A percentile compares a stretch with the other conserved stretches of the same genome.
phyloP scores from a whole-genome alignment of 2,329 filamentous ascomycete genomes.

The Rhinocladiella similis region DNA sequence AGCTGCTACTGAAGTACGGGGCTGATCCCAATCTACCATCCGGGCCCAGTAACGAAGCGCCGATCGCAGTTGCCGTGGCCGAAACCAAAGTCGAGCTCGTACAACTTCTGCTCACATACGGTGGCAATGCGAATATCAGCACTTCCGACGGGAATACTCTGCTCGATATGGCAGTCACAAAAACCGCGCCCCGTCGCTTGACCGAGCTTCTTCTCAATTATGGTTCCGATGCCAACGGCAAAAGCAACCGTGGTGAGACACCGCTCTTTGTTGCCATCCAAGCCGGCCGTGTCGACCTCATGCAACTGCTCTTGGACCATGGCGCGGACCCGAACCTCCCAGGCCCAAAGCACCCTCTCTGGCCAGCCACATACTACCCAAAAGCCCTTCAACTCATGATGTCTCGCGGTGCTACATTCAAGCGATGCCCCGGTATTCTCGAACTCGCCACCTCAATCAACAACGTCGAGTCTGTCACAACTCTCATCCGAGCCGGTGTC shows the following conservation, averaged over 20 bases:
- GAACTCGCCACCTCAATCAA: conserved; percentile 65
- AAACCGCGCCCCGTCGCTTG: conserved; percentile 55
- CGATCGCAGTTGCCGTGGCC: conserved; percentile 53
- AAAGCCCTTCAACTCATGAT: conserved; percentile 61
- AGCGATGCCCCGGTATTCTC: conserved; percentile 63
- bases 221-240: conserved; percentile 58
- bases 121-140: conserved; percentile 57
- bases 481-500: conserved; percentile 60
- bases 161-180: conserved; percentile 61
- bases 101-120: conserved; percentile 62
- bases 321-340: conserved; percentile 68
- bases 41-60: conserved; percentile 55
- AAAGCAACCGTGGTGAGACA: conserved; percentile 63
- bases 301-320: conserved; percentile 55
- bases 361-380: conserved; percentile 63
- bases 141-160: conserved; percentile 61
- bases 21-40: conserved; percentile 57
- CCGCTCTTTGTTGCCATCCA: conserved; percentile 63
- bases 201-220: conserved; percentile 62
- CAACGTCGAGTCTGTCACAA: conserved; percentile 61
- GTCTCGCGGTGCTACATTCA: conserved; percentile 58
- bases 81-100: conserved; percentile 58
- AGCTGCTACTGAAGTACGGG: conserved; percentile 64
- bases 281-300: conserved; percentile 57
- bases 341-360: conserved; percentile 67